Evolutionary conservation across 495 filamentous ascomycete species (phyloP), one percentile per base, ranked within the genome.

Genomic region (Parathielavia appendiculata): DNA sequence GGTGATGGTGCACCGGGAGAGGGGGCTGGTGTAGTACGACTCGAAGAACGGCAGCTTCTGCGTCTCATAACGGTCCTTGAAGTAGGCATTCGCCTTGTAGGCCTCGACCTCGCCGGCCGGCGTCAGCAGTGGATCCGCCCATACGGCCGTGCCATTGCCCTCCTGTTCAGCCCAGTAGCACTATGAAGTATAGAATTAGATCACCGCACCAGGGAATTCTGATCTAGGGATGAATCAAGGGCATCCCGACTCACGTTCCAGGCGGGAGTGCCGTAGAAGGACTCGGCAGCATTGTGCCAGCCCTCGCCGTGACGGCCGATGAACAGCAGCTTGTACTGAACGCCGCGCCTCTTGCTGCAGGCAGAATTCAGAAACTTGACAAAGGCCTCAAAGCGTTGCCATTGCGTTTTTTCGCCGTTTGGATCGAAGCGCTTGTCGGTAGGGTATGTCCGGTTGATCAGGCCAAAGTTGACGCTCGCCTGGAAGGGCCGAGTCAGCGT

Each of bases 281-380:
- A 35, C 32, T 50, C 48, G 32, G 32, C 32, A 3, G 32, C 48
- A 17, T 50, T 50, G 48, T 50, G 48, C 32, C 32, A 50, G 48
- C 48, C 48, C 32, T 50, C 32, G 16, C 48, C 48, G 48, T 50
- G 48, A n/a, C 48, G 48, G n/a, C 32, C 48, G 8, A 35, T 22
- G 17, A 36, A 50, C 48, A 50, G 48, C 1, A 50, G 7, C 17
- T 50, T 50, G 48, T 50, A 50, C 19, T 45, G 43, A 8, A 45
- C 32, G n/a, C 19, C 20, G 48, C 10, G 5, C 7, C 12, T 13
- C 32, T 36, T 50, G 32, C 19, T 13, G 48, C 48, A 35, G n/a
- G 32, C n/a, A 8, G 32, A 20, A 30, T 50, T 50, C 48, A 50
- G 7, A 6, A 19, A 13, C 17, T 36, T 35, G 32, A 50, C 32